Conservation (phyloP, 352 stramenopile genomes). For the Phytophthora lateralis region DNA sequence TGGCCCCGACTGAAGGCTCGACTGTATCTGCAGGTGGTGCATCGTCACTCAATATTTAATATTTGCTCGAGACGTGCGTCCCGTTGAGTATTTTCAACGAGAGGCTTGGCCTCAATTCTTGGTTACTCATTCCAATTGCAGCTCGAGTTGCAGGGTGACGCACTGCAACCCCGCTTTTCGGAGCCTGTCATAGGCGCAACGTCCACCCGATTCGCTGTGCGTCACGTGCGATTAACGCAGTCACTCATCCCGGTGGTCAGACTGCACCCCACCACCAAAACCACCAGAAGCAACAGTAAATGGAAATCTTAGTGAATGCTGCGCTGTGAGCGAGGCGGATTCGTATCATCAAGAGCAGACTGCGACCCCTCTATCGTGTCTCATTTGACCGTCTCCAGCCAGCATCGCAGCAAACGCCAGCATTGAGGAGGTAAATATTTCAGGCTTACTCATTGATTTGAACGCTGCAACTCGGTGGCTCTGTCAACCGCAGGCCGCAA, state of each 20-base stretch:
- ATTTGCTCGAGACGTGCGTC: too few species aligned
- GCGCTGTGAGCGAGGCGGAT: neutral
- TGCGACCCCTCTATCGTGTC: neutral
- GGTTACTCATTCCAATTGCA: neutral
- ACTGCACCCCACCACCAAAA: constrained; percentile 15
- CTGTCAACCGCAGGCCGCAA: constrained; percentile 6
- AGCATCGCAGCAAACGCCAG: too few species aligned
- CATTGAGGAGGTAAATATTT: neutral
- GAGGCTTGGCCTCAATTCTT: neutral
- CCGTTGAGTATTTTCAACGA: too few species aligned
- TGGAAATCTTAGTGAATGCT: neutral
- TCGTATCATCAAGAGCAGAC: neutral
- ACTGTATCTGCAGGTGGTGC: too few species aligned
- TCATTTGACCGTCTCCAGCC: too few species aligned
- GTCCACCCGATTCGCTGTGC: constrained; percentile 19
- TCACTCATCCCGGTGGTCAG: constrained; percentile 15
- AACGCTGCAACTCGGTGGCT: neutral
- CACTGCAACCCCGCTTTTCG: neutral
- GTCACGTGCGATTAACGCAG: constrained; percentile 12
- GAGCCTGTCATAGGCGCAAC: constrained; percentile 13
- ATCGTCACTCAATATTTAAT: too few species aligned
- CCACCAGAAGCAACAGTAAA: neutral
- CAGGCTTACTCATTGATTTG: neutral
- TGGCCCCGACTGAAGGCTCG: too few species aligned
- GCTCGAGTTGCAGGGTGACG: constrained; percentile 10